Evolutionary conservation across 2,329 filamentous ascomycete species (phyloP).

Genomic region (Cercospora sp.): DNA sequence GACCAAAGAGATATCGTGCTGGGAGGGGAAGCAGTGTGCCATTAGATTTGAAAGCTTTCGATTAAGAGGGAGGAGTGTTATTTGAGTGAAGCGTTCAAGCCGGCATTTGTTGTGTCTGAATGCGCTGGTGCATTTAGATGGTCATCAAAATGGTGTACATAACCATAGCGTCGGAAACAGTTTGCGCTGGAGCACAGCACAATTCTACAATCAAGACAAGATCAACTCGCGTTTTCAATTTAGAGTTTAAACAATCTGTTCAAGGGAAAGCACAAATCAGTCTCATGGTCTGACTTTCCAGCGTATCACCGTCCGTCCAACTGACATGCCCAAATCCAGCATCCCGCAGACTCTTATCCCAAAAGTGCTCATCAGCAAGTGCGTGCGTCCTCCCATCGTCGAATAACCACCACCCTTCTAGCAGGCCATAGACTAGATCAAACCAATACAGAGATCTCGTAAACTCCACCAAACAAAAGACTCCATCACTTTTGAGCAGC

Average conservation of each 20-base stretch:
- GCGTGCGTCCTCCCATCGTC: conserved; percentile 43
- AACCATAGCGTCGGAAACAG: not conserved
- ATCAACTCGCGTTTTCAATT: not conserved
- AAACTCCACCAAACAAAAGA: conserved; percentile 41
- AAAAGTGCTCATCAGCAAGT: conserved; percentile 19
- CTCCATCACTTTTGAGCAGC: conserved; percentile 36
- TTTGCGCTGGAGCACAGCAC: not conserved
- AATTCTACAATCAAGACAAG: not conserved
- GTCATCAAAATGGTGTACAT: conserved; percentile 1
- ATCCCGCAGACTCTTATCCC: conserved; percentile 32
- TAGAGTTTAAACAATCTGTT: not conserved
- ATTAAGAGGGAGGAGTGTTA: conserved; percentile 31
- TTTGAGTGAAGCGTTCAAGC: conserved; percentile 21
- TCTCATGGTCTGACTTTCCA: conserved; percentile 14
- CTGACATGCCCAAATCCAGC: conserved; percentile 40
- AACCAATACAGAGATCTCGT: conserved; percentile 36
- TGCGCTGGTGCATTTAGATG: not conserved
- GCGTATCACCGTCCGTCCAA: conserved; percentile 38
- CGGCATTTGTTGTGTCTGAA: not conserved
- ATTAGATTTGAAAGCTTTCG: conserved; percentile 70
- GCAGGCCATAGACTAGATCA: conserved; percentile 41
- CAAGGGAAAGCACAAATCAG: conserved; percentile 10
- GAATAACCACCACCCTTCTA: conserved; percentile 46
- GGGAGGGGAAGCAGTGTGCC: conserved; percentile 93
- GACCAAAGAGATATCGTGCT: conserved; percentile 77